A percentile compares a stretch with the other conserved stretches of the same genome.
phyloP scores from a whole-genome alignment of 2,329 filamentous ascomycete species.

The Cladosporium sp. region DNA sequence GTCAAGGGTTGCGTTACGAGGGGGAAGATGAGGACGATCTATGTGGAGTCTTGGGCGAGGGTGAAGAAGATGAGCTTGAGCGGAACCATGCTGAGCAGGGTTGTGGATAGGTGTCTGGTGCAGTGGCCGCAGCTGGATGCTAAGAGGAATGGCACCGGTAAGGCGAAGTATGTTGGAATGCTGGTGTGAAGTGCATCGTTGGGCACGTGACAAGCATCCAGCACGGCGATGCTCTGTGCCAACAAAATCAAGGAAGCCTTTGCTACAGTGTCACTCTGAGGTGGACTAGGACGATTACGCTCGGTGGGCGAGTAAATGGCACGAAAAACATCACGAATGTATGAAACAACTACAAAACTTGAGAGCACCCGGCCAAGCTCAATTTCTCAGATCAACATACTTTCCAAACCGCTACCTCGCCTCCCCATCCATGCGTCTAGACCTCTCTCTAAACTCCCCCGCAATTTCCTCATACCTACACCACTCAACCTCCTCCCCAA shows the following conservation, averaged over 20 bases:
- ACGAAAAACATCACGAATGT: too few relatives aligned
- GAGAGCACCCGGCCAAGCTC: background rate
- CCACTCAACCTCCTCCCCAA: conserved; percentile 42
- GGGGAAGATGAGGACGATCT: conserved; percentile 65
- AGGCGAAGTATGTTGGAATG: conserved; percentile 10
- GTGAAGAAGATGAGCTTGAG: conserved; percentile 78
- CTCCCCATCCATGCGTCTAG: background rate
- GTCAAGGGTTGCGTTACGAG: conserved; percentile 32
- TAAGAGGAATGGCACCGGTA: conserved; percentile 7
- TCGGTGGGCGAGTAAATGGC: too few relatives aligned
- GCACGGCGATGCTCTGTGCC: too few relatives aligned
- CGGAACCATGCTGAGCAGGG: conserved; percentile 63
- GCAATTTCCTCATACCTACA: conserved; percentile 40
- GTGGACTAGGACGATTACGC: too few relatives aligned
- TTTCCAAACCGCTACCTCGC: background rate
- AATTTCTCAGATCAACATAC: background rate
- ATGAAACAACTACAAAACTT: too few relatives aligned
- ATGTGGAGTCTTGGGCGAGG: conserved; percentile 88
- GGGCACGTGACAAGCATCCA: background rate
- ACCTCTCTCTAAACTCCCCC: conserved; percentile 24
- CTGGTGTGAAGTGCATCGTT: background rate
- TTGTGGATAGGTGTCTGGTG: conserved; percentile 75
- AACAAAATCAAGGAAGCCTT: too few relatives aligned
- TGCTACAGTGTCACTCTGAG: too few relatives aligned
- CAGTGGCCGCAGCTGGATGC: conserved; percentile 65